Evolutionary conservation across 768 basidiomycete species (phyloP).

Genomic region (Dentipellis sp.): DNA sequence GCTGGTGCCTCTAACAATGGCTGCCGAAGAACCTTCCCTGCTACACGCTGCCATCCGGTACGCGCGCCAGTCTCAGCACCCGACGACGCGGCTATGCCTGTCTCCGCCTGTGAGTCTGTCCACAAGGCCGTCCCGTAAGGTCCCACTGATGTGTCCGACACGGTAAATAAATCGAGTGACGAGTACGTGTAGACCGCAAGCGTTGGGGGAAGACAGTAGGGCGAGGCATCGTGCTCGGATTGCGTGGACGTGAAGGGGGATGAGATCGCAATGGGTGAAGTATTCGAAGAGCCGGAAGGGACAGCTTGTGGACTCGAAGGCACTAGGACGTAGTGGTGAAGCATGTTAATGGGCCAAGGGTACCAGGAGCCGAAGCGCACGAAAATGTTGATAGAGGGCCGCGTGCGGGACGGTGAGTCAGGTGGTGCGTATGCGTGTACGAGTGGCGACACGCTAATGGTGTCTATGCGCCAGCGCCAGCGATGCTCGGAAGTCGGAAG

Average conservation of each 20-base stretch:
- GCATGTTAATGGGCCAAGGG: constrained; percentile 61
- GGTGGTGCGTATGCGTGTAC: constrained; percentile 12
- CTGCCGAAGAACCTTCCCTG: constrained; percentile 28
- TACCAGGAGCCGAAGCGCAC: constrained; percentile 51
- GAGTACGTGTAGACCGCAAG: constrained; percentile 16
- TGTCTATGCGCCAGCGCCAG: constrained; percentile 54
- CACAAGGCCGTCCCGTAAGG: constrained; percentile 54
- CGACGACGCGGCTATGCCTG: constrained; percentile 28
- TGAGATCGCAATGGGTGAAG: background rate
- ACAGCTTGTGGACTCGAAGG: constrained; percentile 26
- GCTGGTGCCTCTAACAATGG: background rate
- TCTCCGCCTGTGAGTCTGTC: constrained; percentile 45
- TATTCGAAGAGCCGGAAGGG: background rate
- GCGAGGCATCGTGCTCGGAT: constrained; percentile 17
- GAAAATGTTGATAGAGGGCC: constrained; percentile 37
- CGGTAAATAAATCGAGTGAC: constrained; percentile 31
- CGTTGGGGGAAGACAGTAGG: constrained; percentile 6
- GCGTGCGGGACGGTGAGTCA: background rate
- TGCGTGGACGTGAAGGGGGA: background rate
- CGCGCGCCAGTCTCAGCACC: constrained; percentile 27
- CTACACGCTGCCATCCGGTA: constrained; percentile 46
- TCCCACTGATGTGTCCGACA: constrained; percentile 45
- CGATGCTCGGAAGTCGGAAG: constrained; percentile 36
- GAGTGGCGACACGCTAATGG: constrained; percentile 31
- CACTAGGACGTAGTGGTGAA: constrained; percentile 51